These are phyloP conservation scores for Podaxis sp. DNA, from an alignment of 768 basidiomycete genomes.

Conservation along the genomic window DNA sequence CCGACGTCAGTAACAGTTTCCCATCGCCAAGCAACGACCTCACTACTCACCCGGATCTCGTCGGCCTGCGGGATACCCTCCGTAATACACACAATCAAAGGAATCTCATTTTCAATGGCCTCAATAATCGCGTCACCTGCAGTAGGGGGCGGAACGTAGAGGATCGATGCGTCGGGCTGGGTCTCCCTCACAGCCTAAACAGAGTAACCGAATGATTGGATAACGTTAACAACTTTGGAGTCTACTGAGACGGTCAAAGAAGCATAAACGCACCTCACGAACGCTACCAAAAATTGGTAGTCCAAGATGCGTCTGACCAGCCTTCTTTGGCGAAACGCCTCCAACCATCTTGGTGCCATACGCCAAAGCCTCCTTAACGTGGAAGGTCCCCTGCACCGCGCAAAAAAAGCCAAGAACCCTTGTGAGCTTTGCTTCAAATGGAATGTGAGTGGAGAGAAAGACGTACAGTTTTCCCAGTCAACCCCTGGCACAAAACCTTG, in stretches of 20 bases:
- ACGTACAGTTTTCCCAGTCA: constrained; percentile 92
- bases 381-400: constrained; percentile 82
- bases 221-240: neutral
- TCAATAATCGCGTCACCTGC: constrained; percentile 98
- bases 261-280: constrained; percentile 58
- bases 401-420: neutral
- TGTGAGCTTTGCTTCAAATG: neutral
- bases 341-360: constrained; percentile 98
- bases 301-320: constrained; percentile 91
- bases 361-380: constrained; percentile 86
- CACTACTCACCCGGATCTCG: constrained; percentile 73
- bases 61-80: constrained; percentile 98
- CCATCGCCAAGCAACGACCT: neutral
- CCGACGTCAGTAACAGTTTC: no score
- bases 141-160: constrained; percentile 96
- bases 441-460: neutral
- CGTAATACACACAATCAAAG: constrained; percentile 95
- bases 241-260: neutral
- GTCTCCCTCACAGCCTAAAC: constrained; percentile 79
- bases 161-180: constrained; percentile 88
- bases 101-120: constrained; percentile 97
- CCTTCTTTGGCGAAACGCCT: constrained; percentile 95
- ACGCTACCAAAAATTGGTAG: constrained; percentile 93
- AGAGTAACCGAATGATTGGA: neutral
- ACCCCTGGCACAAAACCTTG: constrained; percentile 86